Conservation (phyloP, 441 rosid genomes). For the Erysimum pusillum region DNA sequence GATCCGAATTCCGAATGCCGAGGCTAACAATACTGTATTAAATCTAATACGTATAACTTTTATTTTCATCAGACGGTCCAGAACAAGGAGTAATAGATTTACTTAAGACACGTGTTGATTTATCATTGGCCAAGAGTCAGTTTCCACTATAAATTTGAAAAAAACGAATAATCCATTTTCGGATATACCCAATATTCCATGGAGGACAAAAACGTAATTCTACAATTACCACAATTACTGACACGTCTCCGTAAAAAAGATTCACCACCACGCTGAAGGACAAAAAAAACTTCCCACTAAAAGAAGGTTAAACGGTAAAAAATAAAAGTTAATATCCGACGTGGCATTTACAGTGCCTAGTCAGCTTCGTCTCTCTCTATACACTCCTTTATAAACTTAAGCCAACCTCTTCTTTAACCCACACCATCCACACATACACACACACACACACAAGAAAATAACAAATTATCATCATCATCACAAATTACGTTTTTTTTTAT, state of each 20-base stretch:
- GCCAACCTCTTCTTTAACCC: too few species aligned
- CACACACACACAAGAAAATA: too few species aligned
- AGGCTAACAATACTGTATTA: too few species aligned
- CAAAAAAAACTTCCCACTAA: slow-evolving; percentile 32
- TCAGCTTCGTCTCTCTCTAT: slow-evolving; percentile 46
- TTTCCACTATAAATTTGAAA: slow-evolving; percentile 16
- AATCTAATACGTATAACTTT: too few species aligned
- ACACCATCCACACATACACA: too few species aligned
- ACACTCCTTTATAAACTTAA: slow-evolving; percentile 55
- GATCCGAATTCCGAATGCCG: too few species aligned
- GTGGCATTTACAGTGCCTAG: slow-evolving; percentile 45
- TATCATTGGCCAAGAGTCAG: slow-evolving; percentile 6
- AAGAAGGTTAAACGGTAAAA: slow-evolving; percentile 32
- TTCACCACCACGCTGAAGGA: slow-evolving; percentile 40
- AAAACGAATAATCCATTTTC: slow-evolving; percentile 31
- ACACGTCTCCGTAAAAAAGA: slow-evolving; percentile 50
- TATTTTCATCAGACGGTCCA: too few species aligned
- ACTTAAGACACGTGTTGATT: not conserved
- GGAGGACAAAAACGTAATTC: slow-evolving; percentile 45
- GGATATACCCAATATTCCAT: slow-evolving; percentile 34
- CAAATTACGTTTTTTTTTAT: too few species aligned
- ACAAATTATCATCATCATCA: too few species aligned
- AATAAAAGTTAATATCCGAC: slow-evolving; percentile 5
- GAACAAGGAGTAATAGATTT: slow-evolving; percentile 26
- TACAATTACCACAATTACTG: slow-evolving; percentile 23